These are phyloP conservation scores for Teratosphaeria destructans DNA, from an alignment of 2,329 filamentous ascomycete genomes.

Conservation along the genomic window DNA sequence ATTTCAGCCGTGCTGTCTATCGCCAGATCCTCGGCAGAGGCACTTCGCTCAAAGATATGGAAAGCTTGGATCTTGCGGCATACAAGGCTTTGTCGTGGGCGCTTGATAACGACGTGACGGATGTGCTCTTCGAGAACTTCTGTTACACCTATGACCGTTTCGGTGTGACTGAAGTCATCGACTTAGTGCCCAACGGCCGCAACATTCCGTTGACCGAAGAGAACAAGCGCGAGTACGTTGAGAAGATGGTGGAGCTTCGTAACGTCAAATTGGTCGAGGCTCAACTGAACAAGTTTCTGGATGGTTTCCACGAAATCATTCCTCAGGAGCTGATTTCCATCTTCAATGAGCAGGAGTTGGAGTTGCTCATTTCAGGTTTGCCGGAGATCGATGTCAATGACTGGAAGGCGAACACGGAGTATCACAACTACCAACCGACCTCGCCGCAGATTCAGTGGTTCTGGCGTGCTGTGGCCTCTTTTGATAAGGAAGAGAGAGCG, in stretches of 20 bases:
- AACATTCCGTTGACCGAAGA: conserved; percentile 93
- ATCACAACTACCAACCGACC: conserved; percentile 91
- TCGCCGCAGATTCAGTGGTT: conserved; percentile 99
- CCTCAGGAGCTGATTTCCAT: conserved; percentile 88
- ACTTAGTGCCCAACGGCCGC: conserved; percentile 76
- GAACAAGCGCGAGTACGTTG: conserved; percentile 97
- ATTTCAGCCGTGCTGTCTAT: conserved; percentile 97
- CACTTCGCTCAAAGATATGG: conserved; percentile 98
- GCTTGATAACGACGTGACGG: conserved; percentile 95
- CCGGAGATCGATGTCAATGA: conserved; percentile 97
- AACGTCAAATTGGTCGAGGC: conserved; percentile 85
- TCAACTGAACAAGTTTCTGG: conserved; percentile 75
- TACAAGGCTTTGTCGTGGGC: conserved; percentile 99
- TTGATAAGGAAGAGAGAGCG: conserved; percentile 96
- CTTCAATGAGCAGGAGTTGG: conserved; percentile 96
- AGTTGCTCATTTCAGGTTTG: conserved; percentile 89
- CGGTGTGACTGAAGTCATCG: conserved; percentile 76
- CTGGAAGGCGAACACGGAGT: conserved; percentile 98
- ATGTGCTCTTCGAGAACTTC: conserved; percentile 94
- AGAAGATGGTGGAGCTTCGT: conserved; percentile 86
- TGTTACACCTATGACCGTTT: conserved; percentile 91
- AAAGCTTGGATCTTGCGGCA: conserved; percentile 95
- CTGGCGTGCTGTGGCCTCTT: conserved; percentile 93
- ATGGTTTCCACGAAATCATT: conserved; percentile 95
- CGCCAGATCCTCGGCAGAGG: conserved; percentile 92